These are phyloP conservation scores for Thymus quinquecostatus DNA, from an alignment of 257 asterid species.

Conservation along the genomic window DNA sequence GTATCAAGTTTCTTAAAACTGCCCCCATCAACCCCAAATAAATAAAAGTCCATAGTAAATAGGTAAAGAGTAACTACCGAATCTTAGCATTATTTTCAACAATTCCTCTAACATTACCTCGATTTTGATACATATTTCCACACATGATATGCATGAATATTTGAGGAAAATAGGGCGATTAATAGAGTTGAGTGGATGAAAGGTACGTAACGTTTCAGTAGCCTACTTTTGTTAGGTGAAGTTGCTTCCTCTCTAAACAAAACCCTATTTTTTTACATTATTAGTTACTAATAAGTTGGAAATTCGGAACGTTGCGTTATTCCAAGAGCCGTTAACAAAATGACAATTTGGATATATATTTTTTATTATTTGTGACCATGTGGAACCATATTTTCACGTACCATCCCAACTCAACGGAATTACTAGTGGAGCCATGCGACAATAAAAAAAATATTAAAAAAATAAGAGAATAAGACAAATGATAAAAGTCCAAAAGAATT, in stretches of 20 bases:
- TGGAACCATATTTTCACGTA: conserved; percentile 16
- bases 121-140: too few species aligned
- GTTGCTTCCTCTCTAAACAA: conserved; percentile 23
- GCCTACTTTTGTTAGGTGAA: conserved; percentile 7
- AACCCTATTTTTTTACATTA: not conserved
- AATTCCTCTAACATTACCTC: too few species aligned
- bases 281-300: too few species aligned
- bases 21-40: too few species aligned
- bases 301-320: conserved; percentile 21
- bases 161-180: not conserved
- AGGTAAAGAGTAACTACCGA: too few species aligned
- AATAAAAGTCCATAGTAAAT: too few species aligned
- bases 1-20: too few species aligned
- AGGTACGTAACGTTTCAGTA: conserved; percentile 4
- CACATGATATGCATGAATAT: too few species aligned
- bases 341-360: conserved; percentile 34
- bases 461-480: not conserved
- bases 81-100: too few species aligned
- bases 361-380: conserved; percentile 2
- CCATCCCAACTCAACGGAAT: conserved; percentile 29
- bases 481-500: not conserved
- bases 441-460: not conserved
- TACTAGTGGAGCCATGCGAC: not conserved
- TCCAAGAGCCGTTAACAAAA: conserved; percentile 50
- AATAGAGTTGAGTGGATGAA: not conserved